Base-by-base conservation (phyloP, 129 eudicot genomes). In the Tagetes erecta region DNA sequence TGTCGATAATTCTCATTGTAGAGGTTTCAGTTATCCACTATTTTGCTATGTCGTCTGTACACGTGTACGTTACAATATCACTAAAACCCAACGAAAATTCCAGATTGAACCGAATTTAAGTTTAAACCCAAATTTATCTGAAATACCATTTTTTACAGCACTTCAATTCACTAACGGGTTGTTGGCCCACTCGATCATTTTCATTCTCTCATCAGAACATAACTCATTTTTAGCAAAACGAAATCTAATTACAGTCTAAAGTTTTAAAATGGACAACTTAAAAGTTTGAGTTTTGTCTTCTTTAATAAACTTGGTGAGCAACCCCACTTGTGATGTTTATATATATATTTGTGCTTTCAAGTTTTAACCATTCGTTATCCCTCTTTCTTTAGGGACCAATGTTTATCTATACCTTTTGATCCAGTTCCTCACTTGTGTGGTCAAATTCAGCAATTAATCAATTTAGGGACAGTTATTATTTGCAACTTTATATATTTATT, bases 401-500 rank as follows among this genome's bases (percentile, higher is more conserved):
- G 45, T 20, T 20, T 20, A 20, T 12, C 50, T 57, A 69, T 10
- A 20, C n/a, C 51, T 47, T 41, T 71, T 27, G 67, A 20, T 20
- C 27, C 27, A 63, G 64, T 50, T 45, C 66, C 72, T 70, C 59
- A n/a, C 41, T 39, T 51, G 38, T 49, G 42, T 63, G 58, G 67
- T 64, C 77, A 64, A 72, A 51, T 65, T 35, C 39, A 35, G 65
- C 31, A 57, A 71, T 52, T 71, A 42, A 51, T 64, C 20, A 8
- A 35, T 5, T 40, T 71, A 52, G 11, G 42, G 30, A 64, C 80
- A 56, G 8, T 46, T 68, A 42, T 30, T 41, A 40, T 76, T 46
- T 34, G 47, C 14, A 42, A 4, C 31, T 42, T 67, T 70, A 52
- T 36, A 8, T 35, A 3, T 52, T 45, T 36, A 36, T 70, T 8